Conservation (phyloP, 768 basidiomycete species). For the Strobilomyces dryophilus region DNA sequence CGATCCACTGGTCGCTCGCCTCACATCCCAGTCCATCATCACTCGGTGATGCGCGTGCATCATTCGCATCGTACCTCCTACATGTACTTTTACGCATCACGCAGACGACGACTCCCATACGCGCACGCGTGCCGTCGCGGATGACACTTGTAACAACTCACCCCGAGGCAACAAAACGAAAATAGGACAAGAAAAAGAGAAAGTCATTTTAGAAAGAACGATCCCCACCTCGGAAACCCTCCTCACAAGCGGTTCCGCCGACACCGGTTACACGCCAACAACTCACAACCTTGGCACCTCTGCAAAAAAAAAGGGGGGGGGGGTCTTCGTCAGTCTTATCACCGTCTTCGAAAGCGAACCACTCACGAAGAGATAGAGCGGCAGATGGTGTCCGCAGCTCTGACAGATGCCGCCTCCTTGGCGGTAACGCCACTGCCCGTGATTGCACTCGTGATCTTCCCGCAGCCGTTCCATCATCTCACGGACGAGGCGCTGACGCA, state of each 20-base stretch:
- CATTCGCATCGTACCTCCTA: not conserved
- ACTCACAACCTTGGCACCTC: slow-evolving; percentile 33
- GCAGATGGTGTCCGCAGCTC: slow-evolving; percentile 39
- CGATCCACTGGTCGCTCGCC: no score
- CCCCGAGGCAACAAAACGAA: not conserved
- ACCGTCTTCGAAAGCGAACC: not conserved
- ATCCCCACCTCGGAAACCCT: not conserved
- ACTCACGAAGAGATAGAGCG: slow-evolving; percentile 48
- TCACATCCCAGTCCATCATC: no score
- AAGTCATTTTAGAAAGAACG: not conserved
- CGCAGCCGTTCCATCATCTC: slow-evolving; percentile 39
- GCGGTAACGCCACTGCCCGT: slow-evolving; percentile 42
- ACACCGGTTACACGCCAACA: slow-evolving; percentile 36
- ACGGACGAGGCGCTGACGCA: slow-evolving; percentile 22
- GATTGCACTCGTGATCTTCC: slow-evolving; percentile 50
- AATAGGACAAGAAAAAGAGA: not conserved
- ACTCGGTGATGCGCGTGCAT: no score
- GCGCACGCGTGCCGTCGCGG: no score
- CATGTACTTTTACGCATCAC: no score
- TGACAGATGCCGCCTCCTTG: slow-evolving; percentile 44
- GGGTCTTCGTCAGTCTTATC: not conserved
- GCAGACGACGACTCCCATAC: not conserved
- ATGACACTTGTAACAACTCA: no score
- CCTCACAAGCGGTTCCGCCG: slow-evolving; percentile 33
- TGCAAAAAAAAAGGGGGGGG: slow-evolving; percentile 11